Base-by-base conservation (phyloP, 148 eudicot species). In the Vaccinium macrocarpon region DNA sequence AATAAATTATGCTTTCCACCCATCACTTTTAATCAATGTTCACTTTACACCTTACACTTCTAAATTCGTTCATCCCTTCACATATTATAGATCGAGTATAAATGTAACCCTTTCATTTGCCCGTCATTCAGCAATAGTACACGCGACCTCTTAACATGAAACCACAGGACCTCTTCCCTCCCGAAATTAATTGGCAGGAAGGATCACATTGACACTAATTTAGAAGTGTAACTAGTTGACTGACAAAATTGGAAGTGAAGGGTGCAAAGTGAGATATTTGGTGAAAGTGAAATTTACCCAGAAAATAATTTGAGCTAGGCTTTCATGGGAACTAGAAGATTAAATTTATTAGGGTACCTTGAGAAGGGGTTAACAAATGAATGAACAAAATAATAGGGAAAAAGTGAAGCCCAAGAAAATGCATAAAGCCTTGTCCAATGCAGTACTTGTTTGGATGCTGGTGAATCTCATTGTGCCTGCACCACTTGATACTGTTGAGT, bases 401-500 rank as follows among this genome's bases (percentile, higher is more conserved):
- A 76, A 73, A 23, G 81, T 46, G 73, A 88, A 72, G 74, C 82
- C 85, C 84, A 84, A 83, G 61, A 92, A 46, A 78, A 84, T 23
- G 68, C 81, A 32, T 12, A 88, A 68, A 76, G 51, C 76, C 51
- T 38, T 76, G 50, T 86, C 81, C 42, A 84, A 64, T 76, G 35
- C 38, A 42, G 46, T 42, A 25, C 72, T 79, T 61, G 6, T 38
- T 75, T 76, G 42, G 51, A 80, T 81, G 71, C 62, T 29, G 35
- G 53, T 50, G 62, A 59, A 84, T 76, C 84, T 82, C 52, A 38
- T 66, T 25, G 86, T 70, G 87, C 46, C 76, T 77, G 88, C 91
- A 55, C 86, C 92, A 85, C 91, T 91, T 9, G 87, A 49, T 85
- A 87, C 82, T 23, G 96, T 90, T 55, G 96, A 59, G 89, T 91